phyloP scores from a whole-genome alignment of 305 asterid species.

The Coffea humblotiana region DNA sequence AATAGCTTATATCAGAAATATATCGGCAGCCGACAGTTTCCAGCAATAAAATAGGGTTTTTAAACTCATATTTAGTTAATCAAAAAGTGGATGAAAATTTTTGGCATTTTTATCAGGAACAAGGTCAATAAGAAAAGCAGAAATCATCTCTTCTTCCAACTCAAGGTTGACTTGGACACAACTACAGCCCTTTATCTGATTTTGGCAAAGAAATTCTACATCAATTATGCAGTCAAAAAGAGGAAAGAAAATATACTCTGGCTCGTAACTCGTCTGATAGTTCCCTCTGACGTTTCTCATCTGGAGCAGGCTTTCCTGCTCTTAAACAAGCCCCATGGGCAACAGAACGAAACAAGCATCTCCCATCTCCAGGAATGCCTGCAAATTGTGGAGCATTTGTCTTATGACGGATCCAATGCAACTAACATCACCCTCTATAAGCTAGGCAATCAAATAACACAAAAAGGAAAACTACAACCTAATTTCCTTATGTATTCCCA shows the following conservation, averaged over 20 bases:
- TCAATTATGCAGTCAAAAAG: background rate
- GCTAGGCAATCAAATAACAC: conserved; percentile 3
- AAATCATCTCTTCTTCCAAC: background rate
- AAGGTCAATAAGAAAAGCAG: background rate
- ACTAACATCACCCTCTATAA: background rate
- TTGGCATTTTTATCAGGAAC: background rate
- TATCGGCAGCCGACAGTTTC: background rate
- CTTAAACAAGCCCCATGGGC: conserved; percentile 84
- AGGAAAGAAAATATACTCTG: conserved; percentile 47
- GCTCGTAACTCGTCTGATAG: conserved; percentile 84
- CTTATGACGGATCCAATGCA: conserved; percentile 10
- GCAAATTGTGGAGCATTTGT: conserved; percentile 28
- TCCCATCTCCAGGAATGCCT: conserved; percentile 99
- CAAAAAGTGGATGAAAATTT: background rate
- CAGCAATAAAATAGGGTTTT: background rate
- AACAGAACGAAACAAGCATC: conserved; percentile 95
- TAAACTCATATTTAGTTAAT: background rate
- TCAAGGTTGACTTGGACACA: background rate
- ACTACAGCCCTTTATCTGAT: too few relatives aligned
- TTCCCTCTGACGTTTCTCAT: conserved; percentile 64
- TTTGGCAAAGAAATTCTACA: background rate
- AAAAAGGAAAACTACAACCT: background rate
- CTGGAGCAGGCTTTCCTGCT: conserved; percentile 72
- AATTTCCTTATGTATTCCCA: background rate
- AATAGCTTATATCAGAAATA: background rate